Evolutionary conservation across 139 green algal genomes (phyloP).

Genomic region (Mesostigma viride): DNA sequence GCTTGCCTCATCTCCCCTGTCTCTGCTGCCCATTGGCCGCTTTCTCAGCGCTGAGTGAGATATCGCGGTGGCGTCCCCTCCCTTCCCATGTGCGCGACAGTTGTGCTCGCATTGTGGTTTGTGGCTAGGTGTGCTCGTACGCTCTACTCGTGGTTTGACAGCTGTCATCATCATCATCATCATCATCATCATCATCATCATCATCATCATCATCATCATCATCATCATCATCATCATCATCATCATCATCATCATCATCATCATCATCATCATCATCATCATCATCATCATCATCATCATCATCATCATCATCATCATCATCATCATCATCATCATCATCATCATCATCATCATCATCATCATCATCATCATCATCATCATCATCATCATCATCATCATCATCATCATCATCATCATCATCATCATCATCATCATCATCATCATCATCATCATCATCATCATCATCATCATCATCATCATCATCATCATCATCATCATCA

Average conservation of each 20-base stretch:
- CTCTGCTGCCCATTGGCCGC: too few relatives aligned
- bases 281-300: conserved; percentile 2
- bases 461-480: conserved; percentile 2
- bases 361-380: conserved; percentile 2
- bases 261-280: not conserved
- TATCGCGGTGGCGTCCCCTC: too few relatives aligned
- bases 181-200: conserved; percentile 4
- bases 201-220: not conserved
- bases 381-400: conserved; percentile 4
- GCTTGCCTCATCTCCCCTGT: too few relatives aligned
- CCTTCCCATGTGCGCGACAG: too few relatives aligned
- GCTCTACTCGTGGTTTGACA: too few relatives aligned
- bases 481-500: conserved; percentile 4
- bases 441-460: conserved; percentile 4
- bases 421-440: conserved; percentile 4
- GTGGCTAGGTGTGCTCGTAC: too few relatives aligned
- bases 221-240: not conserved
- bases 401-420: not conserved
- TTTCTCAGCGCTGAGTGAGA: too few relatives aligned
- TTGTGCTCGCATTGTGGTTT: too few relatives aligned
- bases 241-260: not conserved
- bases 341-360: not conserved
- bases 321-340: conserved; percentile 4
- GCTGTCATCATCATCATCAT: conserved; percentile 4
- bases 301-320: conserved; percentile 4